Conservation (phyloP, 768 basidiomycete genomes). For the Lactifluus pinguis region DNA sequence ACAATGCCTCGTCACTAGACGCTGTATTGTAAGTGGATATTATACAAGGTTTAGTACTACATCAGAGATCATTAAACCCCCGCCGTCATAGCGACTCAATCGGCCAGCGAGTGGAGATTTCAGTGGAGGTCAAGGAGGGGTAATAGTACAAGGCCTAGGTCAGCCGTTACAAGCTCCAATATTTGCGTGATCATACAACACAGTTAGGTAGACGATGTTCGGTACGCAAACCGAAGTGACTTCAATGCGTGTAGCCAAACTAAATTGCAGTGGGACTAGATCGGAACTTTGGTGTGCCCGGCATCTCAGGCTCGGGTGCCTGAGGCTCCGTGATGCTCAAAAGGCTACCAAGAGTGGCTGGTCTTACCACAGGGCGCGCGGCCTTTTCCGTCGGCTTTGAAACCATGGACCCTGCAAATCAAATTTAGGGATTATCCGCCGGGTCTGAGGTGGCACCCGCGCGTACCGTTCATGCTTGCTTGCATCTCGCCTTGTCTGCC, state of each 20-base stretch:
- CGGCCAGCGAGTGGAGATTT: slow-evolving; percentile 6
- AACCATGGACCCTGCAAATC: slow-evolving; percentile 41
- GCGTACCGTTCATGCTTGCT: slow-evolving; percentile 54
- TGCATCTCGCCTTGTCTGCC: slow-evolving; percentile 75
- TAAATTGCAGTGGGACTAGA: slow-evolving; percentile 26
- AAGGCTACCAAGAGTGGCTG: slow-evolving; percentile 9
- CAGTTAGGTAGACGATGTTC: neutral
- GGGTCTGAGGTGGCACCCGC: slow-evolving; percentile 15
- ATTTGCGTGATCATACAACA: neutral
- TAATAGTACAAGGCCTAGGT: neutral
- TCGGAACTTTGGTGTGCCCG: slow-evolving; percentile 19
- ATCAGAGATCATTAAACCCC: neutral
- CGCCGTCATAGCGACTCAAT: neutral
- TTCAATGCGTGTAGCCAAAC: neutral
- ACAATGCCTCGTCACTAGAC: neutral
- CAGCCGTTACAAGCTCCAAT: neutral
- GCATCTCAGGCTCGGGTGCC: neutral
- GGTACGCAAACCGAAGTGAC: neutral
- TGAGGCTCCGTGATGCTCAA: neutral
- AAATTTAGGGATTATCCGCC: neutral
- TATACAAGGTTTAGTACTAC: neutral
- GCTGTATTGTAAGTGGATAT: neutral
- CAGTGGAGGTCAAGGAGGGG: neutral
- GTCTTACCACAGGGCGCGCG: slow-evolving; percentile 39
- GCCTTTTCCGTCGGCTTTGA: slow-evolving; percentile 50